These are phyloP conservation scores for Trematosphaeria pertusa DNA, from an alignment of 2,329 filamentous ascomycete genomes.

Conservation along the genomic window DNA sequence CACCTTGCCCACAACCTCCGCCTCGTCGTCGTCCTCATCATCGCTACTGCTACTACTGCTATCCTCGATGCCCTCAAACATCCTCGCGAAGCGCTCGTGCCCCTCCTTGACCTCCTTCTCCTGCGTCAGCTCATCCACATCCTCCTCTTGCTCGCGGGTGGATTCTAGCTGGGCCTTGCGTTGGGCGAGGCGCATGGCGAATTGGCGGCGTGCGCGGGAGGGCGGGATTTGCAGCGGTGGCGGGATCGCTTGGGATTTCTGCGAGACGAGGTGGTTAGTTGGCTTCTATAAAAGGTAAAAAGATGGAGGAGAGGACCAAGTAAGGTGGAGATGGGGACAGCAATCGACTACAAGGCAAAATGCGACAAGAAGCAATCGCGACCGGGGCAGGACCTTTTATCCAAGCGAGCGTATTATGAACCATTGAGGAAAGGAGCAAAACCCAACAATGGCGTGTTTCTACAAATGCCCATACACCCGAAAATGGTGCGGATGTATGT, in stretches of 20 bases:
- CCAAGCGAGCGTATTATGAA: not conserved
- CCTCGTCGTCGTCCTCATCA: conserved; percentile 17
- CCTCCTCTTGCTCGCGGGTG: conserved; percentile 26
- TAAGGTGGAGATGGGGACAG: conserved; percentile 1
- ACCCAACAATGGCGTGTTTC: conserved; percentile 37
- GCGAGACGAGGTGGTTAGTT: conserved; percentile 4
- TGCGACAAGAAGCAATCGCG: not conserved
- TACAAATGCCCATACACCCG: conserved; percentile 36
- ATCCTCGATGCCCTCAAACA: conserved; percentile 45
- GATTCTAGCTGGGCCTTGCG: conserved; percentile 52
- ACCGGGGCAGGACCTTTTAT: conserved; percentile 1
- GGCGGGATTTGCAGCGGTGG: conserved; percentile 83
- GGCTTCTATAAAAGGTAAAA: conserved; percentile 8
- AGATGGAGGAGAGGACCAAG: not conserved
- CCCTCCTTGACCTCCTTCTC: conserved; percentile 41
- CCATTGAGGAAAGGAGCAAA: conserved; percentile 4
- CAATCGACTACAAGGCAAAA: not conserved
- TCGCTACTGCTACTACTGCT: conserved; percentile 23
- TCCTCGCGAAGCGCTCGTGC: conserved; percentile 39
- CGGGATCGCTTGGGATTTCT: conserved; percentile 49
- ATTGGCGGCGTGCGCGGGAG: conserved; percentile 82
- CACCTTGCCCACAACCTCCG: conserved; percentile 12
- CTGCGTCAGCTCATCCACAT: conserved; percentile 22
- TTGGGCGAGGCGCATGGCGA: conserved; percentile 79
- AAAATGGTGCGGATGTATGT: conserved; percentile 33